These are phyloP conservation scores for Hypomontagnella submonticulosa DNA, from an alignment of 495 filamentous ascomycete species.

Conservation along the genomic window DNA sequence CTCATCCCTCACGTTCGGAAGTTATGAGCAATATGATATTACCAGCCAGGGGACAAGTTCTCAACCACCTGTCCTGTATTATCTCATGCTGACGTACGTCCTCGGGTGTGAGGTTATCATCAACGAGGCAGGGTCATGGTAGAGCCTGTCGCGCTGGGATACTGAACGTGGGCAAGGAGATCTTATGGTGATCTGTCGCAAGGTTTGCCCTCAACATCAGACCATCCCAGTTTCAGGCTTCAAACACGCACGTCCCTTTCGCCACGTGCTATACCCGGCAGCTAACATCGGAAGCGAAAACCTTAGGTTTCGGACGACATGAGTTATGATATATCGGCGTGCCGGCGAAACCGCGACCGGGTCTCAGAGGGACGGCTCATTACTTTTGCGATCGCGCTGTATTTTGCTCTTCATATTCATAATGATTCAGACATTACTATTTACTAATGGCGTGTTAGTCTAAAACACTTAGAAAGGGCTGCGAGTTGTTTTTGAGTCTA, in stretches of 20 bases:
- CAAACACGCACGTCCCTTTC: slow-evolving; percentile 37
- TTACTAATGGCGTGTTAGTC: neutral
- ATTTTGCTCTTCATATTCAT: no score
- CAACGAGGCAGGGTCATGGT: slow-evolving; percentile 7
- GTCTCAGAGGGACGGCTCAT: no score
- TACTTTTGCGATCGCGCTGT: no score
- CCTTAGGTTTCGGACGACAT: slow-evolving; percentile 10
- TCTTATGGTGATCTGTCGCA: slow-evolving; percentile 37
- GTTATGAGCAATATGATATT: neutral
- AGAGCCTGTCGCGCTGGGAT: slow-evolving; percentile 5
- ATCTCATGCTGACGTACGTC: slow-evolving; percentile 12
- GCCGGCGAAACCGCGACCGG: neutral
- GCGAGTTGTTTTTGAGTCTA: slow-evolving; percentile 10
- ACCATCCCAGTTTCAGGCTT: slow-evolving; percentile 40
- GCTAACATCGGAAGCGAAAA: neutral
- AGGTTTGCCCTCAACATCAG: slow-evolving; percentile 36
- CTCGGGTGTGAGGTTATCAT: slow-evolving; percentile 32
- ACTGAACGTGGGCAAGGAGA: slow-evolving; percentile 15
- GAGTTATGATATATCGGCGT: slow-evolving; percentile 20
- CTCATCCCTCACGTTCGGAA: slow-evolving; percentile 4
- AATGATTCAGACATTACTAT: no score
- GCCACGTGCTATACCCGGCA: slow-evolving; percentile 29
- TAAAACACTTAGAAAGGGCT: slow-evolving; percentile 20
- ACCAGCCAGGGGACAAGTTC: slow-evolving; percentile 19
- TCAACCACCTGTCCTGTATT: slow-evolving; percentile 5